Evolutionary conservation across 768 basidiomycete species (phyloP).

Genomic region (Termitomyces sp.): DNA sequence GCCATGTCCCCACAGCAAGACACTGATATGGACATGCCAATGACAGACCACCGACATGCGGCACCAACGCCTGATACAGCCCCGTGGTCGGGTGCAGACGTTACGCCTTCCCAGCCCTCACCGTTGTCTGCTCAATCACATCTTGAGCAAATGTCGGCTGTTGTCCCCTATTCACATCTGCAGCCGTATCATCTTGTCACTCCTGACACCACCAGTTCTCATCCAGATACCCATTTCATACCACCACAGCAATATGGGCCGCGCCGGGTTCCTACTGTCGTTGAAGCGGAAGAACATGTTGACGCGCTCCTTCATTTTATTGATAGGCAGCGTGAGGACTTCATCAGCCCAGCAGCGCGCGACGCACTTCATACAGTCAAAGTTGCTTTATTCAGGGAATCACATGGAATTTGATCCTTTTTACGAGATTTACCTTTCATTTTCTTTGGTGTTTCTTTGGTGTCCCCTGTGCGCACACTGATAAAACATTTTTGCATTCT

Average conservation of each 20-base stretch:
- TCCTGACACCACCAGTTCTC: neutral
- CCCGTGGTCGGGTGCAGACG: slow-evolving; percentile 14
- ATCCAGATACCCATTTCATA: neutral
- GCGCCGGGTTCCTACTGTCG: slow-evolving; percentile 27
- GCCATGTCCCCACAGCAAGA: slow-evolving; percentile 14
- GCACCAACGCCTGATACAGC: slow-evolving; percentile 1
- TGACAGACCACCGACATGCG: slow-evolving; percentile 3
- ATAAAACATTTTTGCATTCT: neutral
- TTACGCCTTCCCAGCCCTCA: slow-evolving; percentile 8
- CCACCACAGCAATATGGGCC: neutral
- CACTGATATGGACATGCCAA: slow-evolving; percentile 20
- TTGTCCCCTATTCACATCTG: neutral
- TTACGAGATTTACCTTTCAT: neutral
- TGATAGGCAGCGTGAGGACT: slow-evolving; percentile 26
- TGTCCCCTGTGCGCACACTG: too few relatives aligned
- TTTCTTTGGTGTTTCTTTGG: neutral
- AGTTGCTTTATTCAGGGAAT: slow-evolving; percentile 35
- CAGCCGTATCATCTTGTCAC: neutral
- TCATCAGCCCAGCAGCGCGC: slow-evolving; percentile 29
- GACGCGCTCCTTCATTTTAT: slow-evolving; percentile 49
- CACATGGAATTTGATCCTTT: neutral
- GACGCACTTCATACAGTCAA: slow-evolving; percentile 41
- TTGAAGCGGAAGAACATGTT: slow-evolving; percentile 49
- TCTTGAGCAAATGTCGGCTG: neutral
- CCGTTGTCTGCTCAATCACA: slow-evolving; percentile 6